Evolutionary conservation across 2,329 filamentous ascomycete species (phyloP).

Genomic region (Diplodia corticola): DNA sequence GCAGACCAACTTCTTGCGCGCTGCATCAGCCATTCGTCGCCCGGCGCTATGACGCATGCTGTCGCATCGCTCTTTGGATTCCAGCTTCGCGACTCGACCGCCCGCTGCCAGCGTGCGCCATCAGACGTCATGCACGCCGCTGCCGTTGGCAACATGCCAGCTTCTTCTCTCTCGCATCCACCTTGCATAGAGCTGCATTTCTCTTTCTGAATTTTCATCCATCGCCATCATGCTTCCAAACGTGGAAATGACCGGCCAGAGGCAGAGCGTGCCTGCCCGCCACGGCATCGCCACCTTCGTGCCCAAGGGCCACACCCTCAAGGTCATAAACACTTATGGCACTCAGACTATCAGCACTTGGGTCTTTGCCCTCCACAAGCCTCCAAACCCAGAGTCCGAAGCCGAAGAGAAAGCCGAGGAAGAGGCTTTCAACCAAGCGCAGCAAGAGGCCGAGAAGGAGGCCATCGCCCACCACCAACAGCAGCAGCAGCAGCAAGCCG

Average conservation of each 20-base stretch:
- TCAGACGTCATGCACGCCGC: constrained; percentile 18
- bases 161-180: not conserved
- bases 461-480: constrained; percentile 28
- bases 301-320: constrained; percentile 50
- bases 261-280: constrained; percentile 51
- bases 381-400: constrained; percentile 35
- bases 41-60: constrained; percentile 7
- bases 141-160: not conserved
- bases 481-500: constrained; percentile 25
- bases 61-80: not conserved
- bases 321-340: constrained; percentile 54
- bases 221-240: not conserved
- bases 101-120: constrained; percentile 1
- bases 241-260: constrained; percentile 40
- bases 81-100: not conserved
- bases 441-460: constrained; percentile 26
- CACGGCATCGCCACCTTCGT: constrained; percentile 54
- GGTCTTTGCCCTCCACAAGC: constrained; percentile 50
- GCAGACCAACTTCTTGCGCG: not conserved
- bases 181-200: not conserved
- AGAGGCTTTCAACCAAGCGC: constrained; percentile 23
- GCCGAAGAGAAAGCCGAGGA: constrained; percentile 34
- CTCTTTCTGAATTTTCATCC: not conserved
- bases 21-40: constrained; percentile 9
- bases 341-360: constrained; percentile 52